A percentile compares a stretch with the other conserved stretches of the same genome.
These are phyloP conservation scores for sorghum (Sorghum bicolor) DNA, from an alignment of 176 grass and related monocot species.

Conservation along the genomic window Sorghum_bicolor_NCBIv3 NC_012873.2:65163001-65163500, in stretches of 20 bases:
- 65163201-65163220: neutral
- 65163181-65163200: constrained; percentile 60
- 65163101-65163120: constrained; percentile 43
- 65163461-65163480: constrained; percentile 83
- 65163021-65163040: neutral
- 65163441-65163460: constrained; percentile 85
- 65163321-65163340: neutral
- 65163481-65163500: constrained; percentile 72
- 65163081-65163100: neutral
- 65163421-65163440: constrained; percentile 78
- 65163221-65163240: neutral
- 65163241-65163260: neutral
- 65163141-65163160: constrained; percentile 86
- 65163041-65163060: neutral
- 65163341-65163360: neutral
- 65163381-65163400: neutral
- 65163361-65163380: neutral
- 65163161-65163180: constrained; percentile 83
- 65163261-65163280: neutral
- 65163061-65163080: neutral
- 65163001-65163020: constrained; percentile 91
- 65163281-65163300: neutral
- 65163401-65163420: constrained; percentile 96
- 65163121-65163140: constrained; percentile 69
- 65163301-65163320: neutral